Percentiles rank a stretch among this genome's conserved stretches.
phyloP scores from a whole-genome alignment of 2,329 filamentous ascomycete species.

The Shiraia sp. region DNA sequence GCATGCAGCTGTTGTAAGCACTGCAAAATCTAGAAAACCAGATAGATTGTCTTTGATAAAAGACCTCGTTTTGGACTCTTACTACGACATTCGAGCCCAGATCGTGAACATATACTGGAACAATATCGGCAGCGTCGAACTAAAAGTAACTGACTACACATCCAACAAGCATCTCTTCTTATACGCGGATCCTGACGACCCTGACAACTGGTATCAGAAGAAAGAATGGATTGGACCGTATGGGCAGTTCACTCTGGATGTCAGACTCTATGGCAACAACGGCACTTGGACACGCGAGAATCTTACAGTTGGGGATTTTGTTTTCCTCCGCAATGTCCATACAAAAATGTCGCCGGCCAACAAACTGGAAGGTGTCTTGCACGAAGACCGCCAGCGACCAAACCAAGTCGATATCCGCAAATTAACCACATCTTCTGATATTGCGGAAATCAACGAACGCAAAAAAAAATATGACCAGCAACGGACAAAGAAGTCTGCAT shows the following conservation, averaged over 20 bases:
- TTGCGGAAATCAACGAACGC: slow-evolving; percentile 52
- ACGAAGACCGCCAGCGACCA: slow-evolving; percentile 59
- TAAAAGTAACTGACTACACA: slow-evolving; percentile 33
- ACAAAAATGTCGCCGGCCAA: slow-evolving; percentile 59
- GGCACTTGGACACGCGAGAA: slow-evolving; percentile 59
- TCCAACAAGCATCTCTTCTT: slow-evolving; percentile 65
- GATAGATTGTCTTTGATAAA: slow-evolving; percentile 60
- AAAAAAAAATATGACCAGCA: slow-evolving; percentile 64
- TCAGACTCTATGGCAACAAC: slow-evolving; percentile 74
- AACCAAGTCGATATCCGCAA: slow-evolving; percentile 62
- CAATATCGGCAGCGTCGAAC: slow-evolving; percentile 41
- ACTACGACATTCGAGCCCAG: slow-evolving; percentile 72
- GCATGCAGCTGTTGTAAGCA: slow-evolving; percentile 7
- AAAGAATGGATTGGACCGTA: slow-evolving; percentile 72
- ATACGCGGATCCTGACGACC: slow-evolving; percentile 48
- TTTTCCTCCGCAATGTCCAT: slow-evolving; percentile 73
- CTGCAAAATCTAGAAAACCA: slow-evolving; percentile 5
- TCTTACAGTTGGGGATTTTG: slow-evolving; percentile 63
- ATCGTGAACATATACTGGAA: slow-evolving; percentile 62
- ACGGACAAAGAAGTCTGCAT: slow-evolving; percentile 14
- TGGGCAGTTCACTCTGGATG: slow-evolving; percentile 70
- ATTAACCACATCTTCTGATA: slow-evolving; percentile 9
- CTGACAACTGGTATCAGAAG: slow-evolving; percentile 26
- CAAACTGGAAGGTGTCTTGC: slow-evolving; percentile 73
- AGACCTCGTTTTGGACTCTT: slow-evolving; percentile 61